Conservation (phyloP, 2,329 filamentous ascomycete genomes). For the Zasmidium citrigriseum region DNA sequence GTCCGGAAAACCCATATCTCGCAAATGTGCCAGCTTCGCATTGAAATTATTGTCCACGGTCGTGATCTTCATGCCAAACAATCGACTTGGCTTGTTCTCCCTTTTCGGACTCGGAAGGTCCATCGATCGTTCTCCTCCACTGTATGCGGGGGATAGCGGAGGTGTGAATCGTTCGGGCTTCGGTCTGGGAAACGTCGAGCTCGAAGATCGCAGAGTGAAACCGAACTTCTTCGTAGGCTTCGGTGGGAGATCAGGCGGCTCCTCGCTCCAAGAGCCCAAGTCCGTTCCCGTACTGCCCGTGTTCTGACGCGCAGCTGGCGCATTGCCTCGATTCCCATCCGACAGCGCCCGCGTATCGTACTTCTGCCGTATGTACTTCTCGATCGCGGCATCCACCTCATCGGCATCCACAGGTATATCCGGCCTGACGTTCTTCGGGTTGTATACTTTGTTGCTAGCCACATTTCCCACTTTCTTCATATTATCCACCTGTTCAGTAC, state of each 20-base stretch:
- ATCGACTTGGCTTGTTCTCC: constrained; percentile 58
- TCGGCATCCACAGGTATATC: constrained; percentile 87
- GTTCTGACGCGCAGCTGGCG: constrained; percentile 49
- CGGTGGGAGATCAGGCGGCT: constrained; percentile 59
- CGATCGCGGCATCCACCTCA: constrained; percentile 91
- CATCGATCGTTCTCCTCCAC: constrained; percentile 26
- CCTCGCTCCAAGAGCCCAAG: constrained; percentile 50
- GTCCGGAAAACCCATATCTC: constrained; percentile 91
- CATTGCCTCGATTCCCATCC: constrained; percentile 27
- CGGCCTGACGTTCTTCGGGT: constrained; percentile 78
- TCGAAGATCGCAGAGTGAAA: constrained; percentile 67
- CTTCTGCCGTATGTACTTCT: constrained; percentile 91
- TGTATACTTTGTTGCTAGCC: constrained; percentile 84
- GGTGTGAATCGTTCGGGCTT: constrained; percentile 42
- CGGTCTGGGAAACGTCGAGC: constrained; percentile 68
- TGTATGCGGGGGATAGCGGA: constrained; percentile 37
- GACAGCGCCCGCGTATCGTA: constrained; percentile 68
- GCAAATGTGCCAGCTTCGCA: constrained; percentile 72
- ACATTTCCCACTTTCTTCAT: constrained; percentile 93
- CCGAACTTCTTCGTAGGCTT: constrained; percentile 63
- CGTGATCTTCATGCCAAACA: constrained; percentile 39
- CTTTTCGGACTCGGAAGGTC: constrained; percentile 25
- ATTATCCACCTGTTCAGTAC: constrained; percentile 93
- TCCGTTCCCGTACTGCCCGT: constrained; percentile 55
- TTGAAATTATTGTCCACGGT: constrained; percentile 70